Conservation (phyloP, 495 filamentous ascomycete genomes). For the Aspergillus ostianus region DNA sequence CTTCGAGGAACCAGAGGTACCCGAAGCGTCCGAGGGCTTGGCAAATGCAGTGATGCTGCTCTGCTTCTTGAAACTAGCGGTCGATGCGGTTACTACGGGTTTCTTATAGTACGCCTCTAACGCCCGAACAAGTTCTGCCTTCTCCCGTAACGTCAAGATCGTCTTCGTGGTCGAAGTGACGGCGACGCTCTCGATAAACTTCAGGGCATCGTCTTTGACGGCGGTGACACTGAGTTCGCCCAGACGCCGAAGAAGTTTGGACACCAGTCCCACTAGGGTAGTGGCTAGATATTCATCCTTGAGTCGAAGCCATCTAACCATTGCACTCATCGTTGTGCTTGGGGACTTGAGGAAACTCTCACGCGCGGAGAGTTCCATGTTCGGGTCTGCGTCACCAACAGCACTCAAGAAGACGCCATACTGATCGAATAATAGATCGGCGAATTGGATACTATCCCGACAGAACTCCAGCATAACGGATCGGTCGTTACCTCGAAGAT, state of each 20-base stretch:
- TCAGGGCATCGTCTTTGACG: slow-evolving; percentile 57
- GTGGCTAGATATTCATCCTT: slow-evolving; percentile 79
- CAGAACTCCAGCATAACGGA: slow-evolving; percentile 83
- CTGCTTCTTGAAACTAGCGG: slow-evolving; percentile 56
- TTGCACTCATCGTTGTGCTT: slow-evolving; percentile 58
- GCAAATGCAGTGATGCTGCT: slow-evolving; percentile 66
- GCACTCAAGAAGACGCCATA: slow-evolving; percentile 75
- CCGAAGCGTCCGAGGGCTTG: slow-evolving; percentile 39
- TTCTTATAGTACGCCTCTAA: slow-evolving; percentile 72
- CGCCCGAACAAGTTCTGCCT: slow-evolving; percentile 76
- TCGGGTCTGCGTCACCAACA: slow-evolving; percentile 46
- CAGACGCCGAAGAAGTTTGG: slow-evolving; percentile 71
- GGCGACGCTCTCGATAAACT: slow-evolving; percentile 60
- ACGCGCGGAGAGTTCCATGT: slow-evolving; percentile 40
- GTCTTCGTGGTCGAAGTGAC: slow-evolving; percentile 61
- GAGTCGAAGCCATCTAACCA: slow-evolving; percentile 81
- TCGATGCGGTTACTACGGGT: slow-evolving; percentile 45
- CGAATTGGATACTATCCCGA: slow-evolving; percentile 89
- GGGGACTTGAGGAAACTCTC: slow-evolving; percentile 55
- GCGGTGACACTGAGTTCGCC: slow-evolving; percentile 64
- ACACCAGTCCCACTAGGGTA: slow-evolving; percentile 64
- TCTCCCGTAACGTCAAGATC: slow-evolving; percentile 71
- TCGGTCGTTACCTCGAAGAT: slow-evolving; percentile 63
- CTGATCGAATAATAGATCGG: slow-evolving; percentile 78
- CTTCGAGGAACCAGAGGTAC: slow-evolving; percentile 30